phyloP scores from a whole-genome alignment of 2,329 filamentous ascomycete genomes.

The Penicillium sp. region DNA sequence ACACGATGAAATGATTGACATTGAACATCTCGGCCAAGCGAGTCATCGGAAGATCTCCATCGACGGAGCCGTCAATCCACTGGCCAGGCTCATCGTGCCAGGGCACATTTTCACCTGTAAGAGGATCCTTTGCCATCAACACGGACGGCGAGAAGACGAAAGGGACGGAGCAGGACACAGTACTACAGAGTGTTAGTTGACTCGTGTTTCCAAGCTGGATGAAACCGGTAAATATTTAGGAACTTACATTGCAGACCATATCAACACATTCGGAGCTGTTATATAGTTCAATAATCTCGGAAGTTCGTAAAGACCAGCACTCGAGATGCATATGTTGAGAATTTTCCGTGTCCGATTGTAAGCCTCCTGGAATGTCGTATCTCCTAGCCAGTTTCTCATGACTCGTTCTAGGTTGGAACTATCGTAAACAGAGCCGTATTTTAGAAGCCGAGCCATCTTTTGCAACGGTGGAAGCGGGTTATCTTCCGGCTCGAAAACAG shows the following conservation, averaged over 20 bases:
- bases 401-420: constrained; percentile 76
- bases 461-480: constrained; percentile 61
- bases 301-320: constrained; percentile 79
- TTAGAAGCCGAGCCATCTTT: constrained; percentile 69
- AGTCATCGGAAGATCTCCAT: constrained; percentile 90
- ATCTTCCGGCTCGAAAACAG: constrained; percentile 67
- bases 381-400: constrained; percentile 75
- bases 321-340: constrained; percentile 90
- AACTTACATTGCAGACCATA: constrained; percentile 82
- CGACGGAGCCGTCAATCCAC: constrained; percentile 93
- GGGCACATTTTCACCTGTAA: constrained; percentile 69
- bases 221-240: not conserved
- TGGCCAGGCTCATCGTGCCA: constrained; percentile 84
- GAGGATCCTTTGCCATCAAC: constrained; percentile 77
- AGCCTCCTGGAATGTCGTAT: constrained; percentile 91
- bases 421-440: constrained; percentile 80
- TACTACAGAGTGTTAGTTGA: constrained; percentile 36
- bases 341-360: constrained; percentile 92
- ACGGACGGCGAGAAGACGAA: constrained; percentile 76
- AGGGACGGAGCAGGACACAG: constrained; percentile 91
- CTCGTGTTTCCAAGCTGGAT: not conserved
- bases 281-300: constrained; percentile 87
- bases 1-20: constrained; percentile 97
- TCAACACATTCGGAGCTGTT: constrained; percentile 88
- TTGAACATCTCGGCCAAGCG: constrained; percentile 93